These are phyloP conservation scores for Melocanna baccifera DNA, from an alignment of 176 grass and related monocot species.

Conservation along the genomic window DNA sequence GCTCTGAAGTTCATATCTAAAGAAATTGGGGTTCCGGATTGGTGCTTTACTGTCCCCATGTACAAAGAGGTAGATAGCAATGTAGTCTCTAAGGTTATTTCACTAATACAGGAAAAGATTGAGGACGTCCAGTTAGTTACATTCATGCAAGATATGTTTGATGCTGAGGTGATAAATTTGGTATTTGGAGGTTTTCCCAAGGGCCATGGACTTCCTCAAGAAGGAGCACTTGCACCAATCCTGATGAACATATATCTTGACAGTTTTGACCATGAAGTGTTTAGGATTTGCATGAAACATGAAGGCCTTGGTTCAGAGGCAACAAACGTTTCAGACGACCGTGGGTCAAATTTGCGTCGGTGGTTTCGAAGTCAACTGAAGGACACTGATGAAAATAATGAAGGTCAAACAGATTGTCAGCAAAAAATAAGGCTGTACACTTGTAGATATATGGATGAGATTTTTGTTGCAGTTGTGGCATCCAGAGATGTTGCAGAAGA, in stretches of 20 bases:
- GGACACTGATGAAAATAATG: conserved; percentile 33
- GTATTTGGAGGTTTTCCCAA: conserved; percentile 86
- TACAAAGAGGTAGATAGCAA: conserved; percentile 61
- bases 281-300: conserved; percentile 78
- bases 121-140: conserved; percentile 49
- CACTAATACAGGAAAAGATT: conserved; percentile 70
- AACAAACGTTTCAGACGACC: conserved; percentile 17
- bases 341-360: conserved; percentile 56
- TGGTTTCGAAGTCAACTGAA: conserved; percentile 89
- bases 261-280: conserved; percentile 70
- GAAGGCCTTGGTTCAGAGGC: conserved; percentile 57
- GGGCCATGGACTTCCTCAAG: conserved; percentile 84
- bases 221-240: conserved; percentile 82
- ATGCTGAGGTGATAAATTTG: conserved; percentile 75
- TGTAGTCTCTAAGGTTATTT: conserved; percentile 62
- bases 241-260: conserved; percentile 94
- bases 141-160: conserved; percentile 77
- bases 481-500: conserved; percentile 55
- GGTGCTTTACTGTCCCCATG: conserved; percentile 81
- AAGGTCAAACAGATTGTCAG: conserved; percentile 20
- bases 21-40: conserved; percentile 66
- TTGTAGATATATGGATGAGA: conserved; percentile 95
- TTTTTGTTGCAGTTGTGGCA: conserved; percentile 81
- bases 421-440: conserved; percentile 49
- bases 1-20: conserved; percentile 62